Percentiles rank a stretch among this genome's conserved stretches.
Evolutionary conservation across 78 protist genomes (phyloP).

Genomic region (Dictyostelium citrinum): DNA sequence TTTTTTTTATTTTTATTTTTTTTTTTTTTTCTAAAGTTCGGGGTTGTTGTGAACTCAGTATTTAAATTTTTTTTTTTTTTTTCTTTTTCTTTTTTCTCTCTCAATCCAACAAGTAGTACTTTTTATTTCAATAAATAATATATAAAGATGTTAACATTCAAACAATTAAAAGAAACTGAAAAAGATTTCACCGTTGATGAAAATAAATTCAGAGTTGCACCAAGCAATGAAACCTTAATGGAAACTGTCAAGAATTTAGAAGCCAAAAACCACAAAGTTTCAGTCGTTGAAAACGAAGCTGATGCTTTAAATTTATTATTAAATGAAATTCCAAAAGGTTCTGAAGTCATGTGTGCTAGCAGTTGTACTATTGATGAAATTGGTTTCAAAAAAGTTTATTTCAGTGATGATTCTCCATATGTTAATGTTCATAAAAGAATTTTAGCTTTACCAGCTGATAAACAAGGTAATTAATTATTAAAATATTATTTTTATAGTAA

Average conservation of each 20-base stretch:
- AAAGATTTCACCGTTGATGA: slow-evolving; percentile 53
- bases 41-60: not conserved
- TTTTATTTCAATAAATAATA: not conserved
- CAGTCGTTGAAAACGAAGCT: slow-evolving; percentile 17
- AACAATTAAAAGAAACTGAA: slow-evolving; percentile 9
- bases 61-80: not conserved
- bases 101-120: not conserved
- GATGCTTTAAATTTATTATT: not conserved
- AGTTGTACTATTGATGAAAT: slow-evolving; percentile 27
- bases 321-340: not conserved
- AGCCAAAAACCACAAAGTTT: not conserved
- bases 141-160: not conserved
- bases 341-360: slow-evolving; percentile 9
- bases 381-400: slow-evolving; percentile 25
- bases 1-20: not conserved
- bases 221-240: not conserved
- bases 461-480: not conserved
- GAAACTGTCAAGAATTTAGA: not conserved
- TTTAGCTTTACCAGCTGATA: not conserved
- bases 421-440: slow-evolving; percentile 12
- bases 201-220: not conserved
- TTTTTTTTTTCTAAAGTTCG: not conserved
- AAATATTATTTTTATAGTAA: not conserved
- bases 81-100: not conserved
- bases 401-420: not conserved